Evolutionary conservation across 2,329 filamentous ascomycete genomes (phyloP).

Genomic region (Paramyrothecium sp.): DNA sequence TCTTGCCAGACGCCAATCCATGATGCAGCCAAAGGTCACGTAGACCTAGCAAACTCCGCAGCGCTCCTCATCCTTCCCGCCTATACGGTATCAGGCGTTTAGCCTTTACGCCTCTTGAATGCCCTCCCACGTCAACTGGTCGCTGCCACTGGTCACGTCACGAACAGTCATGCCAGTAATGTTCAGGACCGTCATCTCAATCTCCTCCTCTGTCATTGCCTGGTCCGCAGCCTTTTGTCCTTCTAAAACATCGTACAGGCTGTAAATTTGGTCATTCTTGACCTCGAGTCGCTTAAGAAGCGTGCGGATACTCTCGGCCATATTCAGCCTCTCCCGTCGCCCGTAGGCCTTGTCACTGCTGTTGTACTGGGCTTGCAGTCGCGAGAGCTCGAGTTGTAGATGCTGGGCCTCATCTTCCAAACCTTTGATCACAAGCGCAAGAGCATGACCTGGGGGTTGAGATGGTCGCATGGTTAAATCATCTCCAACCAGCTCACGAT

Average conservation of each 20-base stretch:
- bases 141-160: conserved; percentile 34
- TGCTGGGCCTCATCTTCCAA: conserved; percentile 78
- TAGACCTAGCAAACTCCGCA: no score
- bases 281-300: conserved; percentile 64
- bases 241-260: conserved; percentile 79
- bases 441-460: conserved; percentile 67
- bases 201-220: conserved; percentile 60
- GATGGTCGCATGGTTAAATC: conserved; percentile 63
- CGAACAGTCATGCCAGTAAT: conserved; percentile 46
- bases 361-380: conserved; percentile 62
- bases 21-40: no score
- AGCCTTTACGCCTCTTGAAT: conserved; percentile 24
- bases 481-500: conserved; percentile 50
- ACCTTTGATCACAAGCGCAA: conserved; percentile 80
- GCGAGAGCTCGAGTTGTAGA: conserved; percentile 66
- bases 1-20: background rate
- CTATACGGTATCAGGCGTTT: no score
- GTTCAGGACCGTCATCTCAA: conserved; percentile 63
- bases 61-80: no score
- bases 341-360: conserved; percentile 65
- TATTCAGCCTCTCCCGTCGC: conserved; percentile 59
- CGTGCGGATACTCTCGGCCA: conserved; percentile 60
- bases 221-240: conserved; percentile 68
- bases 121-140: conserved; percentile 41
- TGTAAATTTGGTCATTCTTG: conserved; percentile 79